Conservation (phyloP, 129 eudicot genomes). For the Glebionis coronaria region DNA sequence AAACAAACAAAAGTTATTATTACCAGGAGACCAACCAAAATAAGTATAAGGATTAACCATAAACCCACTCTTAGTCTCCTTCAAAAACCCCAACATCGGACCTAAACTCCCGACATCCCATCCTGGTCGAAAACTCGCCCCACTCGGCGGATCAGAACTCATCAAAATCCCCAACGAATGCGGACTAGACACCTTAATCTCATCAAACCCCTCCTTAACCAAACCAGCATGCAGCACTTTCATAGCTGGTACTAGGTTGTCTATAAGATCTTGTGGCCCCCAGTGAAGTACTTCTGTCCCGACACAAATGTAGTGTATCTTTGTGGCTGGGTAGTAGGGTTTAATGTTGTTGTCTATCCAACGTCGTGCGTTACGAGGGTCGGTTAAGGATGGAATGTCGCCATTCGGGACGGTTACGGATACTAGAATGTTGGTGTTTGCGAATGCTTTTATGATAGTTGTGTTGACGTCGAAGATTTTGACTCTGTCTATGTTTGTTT, state of each 20-base stretch:
- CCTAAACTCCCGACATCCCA: slow-evolving; percentile 75
- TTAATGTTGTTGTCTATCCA: slow-evolving; percentile 56
- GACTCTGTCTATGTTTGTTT: slow-evolving; percentile 59
- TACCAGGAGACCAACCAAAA: slow-evolving; percentile 53
- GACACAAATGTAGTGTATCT: slow-evolving; percentile 58
- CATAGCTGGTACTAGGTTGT: slow-evolving; percentile 86
- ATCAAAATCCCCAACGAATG: slow-evolving; percentile 69
- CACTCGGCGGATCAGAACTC: slow-evolving; percentile 69
- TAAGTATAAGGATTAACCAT: slow-evolving; percentile 96
- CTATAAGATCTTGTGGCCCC: slow-evolving; percentile 75
- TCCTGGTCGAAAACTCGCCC: slow-evolving; percentile 78
- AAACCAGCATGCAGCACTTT: slow-evolving; percentile 55
- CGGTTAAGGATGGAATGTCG: slow-evolving; percentile 61
- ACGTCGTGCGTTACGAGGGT: slow-evolving; percentile 48
- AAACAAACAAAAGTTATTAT: slow-evolving; percentile 46
- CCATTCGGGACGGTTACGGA: slow-evolving; percentile 92
- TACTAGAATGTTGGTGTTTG: slow-evolving; percentile 59
- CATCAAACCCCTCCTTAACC: slow-evolving; percentile 33
- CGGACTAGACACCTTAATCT: slow-evolving; percentile 63
- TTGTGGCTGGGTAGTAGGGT: slow-evolving; percentile 69
- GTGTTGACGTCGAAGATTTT: slow-evolving; percentile 71
- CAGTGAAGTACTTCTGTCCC: slow-evolving; percentile 92
- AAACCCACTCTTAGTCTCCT: slow-evolving; percentile 64
- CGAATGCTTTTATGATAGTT: slow-evolving; percentile 65
- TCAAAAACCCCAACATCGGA: slow-evolving; percentile 68